Evolutionary conservation across 2,329 filamentous ascomycete genomes (phyloP).

Genomic region (Beauveria asiatica): DNA sequence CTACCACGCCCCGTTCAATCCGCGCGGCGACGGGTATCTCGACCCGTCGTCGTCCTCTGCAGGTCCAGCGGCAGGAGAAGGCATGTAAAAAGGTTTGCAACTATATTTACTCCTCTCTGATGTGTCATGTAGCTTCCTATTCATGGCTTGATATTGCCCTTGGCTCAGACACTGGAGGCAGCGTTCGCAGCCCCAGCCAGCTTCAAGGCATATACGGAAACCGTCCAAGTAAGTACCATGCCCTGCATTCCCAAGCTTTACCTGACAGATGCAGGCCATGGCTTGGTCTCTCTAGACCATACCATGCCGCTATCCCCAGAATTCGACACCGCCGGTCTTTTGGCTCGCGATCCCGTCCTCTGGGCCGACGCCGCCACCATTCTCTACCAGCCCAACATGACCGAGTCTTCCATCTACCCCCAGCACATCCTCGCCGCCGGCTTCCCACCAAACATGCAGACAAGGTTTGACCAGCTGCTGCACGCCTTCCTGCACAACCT

Average conservation of each 20-base stretch:
- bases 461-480: conserved; percentile 16
- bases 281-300: conserved; percentile 28
- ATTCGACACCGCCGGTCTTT: conserved; percentile 36
- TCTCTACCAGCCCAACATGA: conserved; percentile 26
- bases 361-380: conserved; percentile 25
- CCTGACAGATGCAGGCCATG: conserved; percentile 18
- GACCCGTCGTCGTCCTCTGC: conserved; percentile 33
- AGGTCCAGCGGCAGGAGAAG: conserved; percentile 17
- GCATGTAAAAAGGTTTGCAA: not conserved
- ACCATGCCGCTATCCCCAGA: conserved; percentile 32
- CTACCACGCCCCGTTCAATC: conserved; percentile 32
- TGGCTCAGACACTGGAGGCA: conserved; percentile 37
- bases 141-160: conserved; percentile 37
- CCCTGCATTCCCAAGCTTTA: not conserved
- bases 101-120: not conserved
- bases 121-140: conserved; percentile 24
- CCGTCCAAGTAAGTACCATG: conserved; percentile 24
- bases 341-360: conserved; percentile 27
- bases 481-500: conserved; percentile 21
- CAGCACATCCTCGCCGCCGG: conserved; percentile 22
- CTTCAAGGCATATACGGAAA: conserved; percentile 38
- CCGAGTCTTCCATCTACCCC: conserved; percentile 21
- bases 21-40: conserved; percentile 39
- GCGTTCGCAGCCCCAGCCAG: conserved; percentile 35
- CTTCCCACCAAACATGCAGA: conserved; percentile 17